Evolutionary conservation across 441 rosid genomes (phyloP).

Genomic region (Populus hybrid): DNA sequence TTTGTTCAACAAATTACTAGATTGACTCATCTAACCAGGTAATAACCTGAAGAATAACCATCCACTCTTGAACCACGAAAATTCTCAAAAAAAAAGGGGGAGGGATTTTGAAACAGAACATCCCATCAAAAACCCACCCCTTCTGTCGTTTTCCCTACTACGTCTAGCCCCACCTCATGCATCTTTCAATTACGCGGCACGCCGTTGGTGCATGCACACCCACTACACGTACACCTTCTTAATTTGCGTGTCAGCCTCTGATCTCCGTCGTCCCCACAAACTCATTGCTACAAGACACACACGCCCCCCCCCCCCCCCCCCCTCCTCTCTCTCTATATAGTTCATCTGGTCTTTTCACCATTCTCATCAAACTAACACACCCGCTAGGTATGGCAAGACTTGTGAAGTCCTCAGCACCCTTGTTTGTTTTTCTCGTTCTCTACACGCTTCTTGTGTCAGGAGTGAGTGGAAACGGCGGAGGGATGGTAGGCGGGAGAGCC

Average conservation of each 20-base stretch:
- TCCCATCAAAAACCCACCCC: not conserved
- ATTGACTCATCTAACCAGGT: not conserved
- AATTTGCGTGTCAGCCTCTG: slow-evolving; percentile 31
- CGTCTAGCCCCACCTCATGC: not conserved
- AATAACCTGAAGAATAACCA: not conserved
- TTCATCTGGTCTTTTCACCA: too few species aligned
- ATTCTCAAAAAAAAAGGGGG: too few species aligned
- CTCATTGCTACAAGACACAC: not conserved
- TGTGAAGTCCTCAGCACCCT: too few species aligned
- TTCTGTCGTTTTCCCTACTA: slow-evolving; percentile 5
- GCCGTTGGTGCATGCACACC: slow-evolving; percentile 18
- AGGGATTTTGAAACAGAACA: too few species aligned
- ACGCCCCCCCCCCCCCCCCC: not conserved
- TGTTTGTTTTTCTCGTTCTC: too few species aligned
- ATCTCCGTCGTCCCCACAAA: not conserved
- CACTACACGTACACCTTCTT: slow-evolving; percentile 10
- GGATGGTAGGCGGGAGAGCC: too few species aligned
- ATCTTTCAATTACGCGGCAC: slow-evolving; percentile 37
- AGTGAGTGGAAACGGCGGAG: too few species aligned
- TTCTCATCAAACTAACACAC: not conserved
- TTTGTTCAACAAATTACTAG: too few species aligned
- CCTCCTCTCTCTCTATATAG: not conserved
- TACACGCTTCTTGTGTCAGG: too few species aligned
- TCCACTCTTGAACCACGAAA: too few species aligned
- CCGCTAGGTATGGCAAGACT: too few species aligned